These are phyloP conservation scores for Phytophthora quininea DNA, from an alignment of 352 stramenopile species.

Conservation along the genomic window DNA sequence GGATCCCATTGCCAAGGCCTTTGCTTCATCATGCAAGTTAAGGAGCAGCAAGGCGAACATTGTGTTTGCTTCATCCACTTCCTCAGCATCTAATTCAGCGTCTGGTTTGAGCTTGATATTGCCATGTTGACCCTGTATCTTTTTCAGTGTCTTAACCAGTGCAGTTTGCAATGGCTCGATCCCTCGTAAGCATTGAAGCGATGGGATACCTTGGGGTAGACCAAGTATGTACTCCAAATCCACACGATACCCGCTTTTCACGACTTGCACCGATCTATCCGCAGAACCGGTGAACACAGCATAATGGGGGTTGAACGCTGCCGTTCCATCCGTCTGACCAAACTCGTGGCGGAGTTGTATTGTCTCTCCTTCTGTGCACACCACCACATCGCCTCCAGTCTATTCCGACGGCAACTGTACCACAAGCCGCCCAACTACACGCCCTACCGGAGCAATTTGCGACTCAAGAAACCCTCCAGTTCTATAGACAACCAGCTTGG, in stretches of 20 bases:
- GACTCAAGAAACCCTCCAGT: neutral
- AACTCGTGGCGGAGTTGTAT: conserved; percentile 5
- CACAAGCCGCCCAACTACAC: conserved; percentile 4
- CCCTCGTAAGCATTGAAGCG: no score
- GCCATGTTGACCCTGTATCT: no score
- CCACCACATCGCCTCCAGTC: conserved; percentile 8
- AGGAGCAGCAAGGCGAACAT: no score
- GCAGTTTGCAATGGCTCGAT: no score
- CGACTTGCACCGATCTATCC: conserved; percentile 5
- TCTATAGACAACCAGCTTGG: conserved; percentile 5
- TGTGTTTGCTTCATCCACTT: no score
- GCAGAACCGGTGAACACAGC: conserved; percentile 12
- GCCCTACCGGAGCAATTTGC: neutral
- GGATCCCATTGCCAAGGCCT: no score
- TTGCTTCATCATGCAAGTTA: no score
- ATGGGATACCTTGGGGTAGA: no score
- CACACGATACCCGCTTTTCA: conserved; percentile 20
- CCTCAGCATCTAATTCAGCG: no score
- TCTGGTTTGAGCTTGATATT: no score
- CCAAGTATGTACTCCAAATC: conserved; percentile 8
- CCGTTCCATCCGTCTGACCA: conserved; percentile 11
- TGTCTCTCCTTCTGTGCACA: conserved; percentile 1
- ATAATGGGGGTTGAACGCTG: conserved; percentile 13
- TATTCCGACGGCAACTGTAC: conserved; percentile 16
- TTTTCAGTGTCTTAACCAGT: no score